A percentile compares a stretch with the other conserved stretches of the same genome.
These are phyloP conservation scores for Pichia pseudocactophila DNA, from an alignment of 805 yeast genomes.

Conservation along the genomic window DNA sequence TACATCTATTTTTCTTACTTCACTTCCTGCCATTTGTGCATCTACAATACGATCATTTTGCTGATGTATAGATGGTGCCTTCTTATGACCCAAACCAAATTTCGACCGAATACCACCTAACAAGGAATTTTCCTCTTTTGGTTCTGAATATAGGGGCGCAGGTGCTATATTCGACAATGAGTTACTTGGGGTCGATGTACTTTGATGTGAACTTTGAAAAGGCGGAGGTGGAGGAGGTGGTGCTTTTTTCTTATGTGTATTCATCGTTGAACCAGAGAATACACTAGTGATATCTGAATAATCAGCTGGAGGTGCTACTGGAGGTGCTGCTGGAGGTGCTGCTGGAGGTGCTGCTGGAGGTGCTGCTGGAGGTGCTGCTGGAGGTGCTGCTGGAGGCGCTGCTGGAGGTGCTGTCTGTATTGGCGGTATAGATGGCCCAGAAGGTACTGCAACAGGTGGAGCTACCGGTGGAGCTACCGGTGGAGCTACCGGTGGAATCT, in stretches of 20 bases:
- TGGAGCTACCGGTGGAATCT: slow-evolving; percentile 2
- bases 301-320: slow-evolving; percentile 2
- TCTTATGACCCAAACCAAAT: slow-evolving; percentile 11
- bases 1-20: slow-evolving; percentile 52
- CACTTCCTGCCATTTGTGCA: slow-evolving; percentile 40
- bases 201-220: slow-evolving; percentile 16
- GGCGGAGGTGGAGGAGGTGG: slow-evolving; percentile 30
- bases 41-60: slow-evolving; percentile 24
- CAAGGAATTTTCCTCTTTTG: slow-evolving; percentile 4
- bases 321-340: not conserved
- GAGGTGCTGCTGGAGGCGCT: slow-evolving; percentile 16
- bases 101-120: slow-evolving; percentile 9
- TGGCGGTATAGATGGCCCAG: slow-evolving; percentile 19
- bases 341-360: slow-evolving; percentile 10
- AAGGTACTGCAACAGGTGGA: not conserved
- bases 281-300: slow-evolving; percentile 5
- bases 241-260: slow-evolving; percentile 5
- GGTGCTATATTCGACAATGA: slow-evolving; percentile 12
- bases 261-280: slow-evolving; percentile 8
- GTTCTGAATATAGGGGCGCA: not conserved
- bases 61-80: slow-evolving; percentile 4
- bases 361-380: slow-evolving; percentile 7
- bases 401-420: slow-evolving; percentile 16
- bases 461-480: not conserved
- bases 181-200: slow-evolving; percentile 1